These are phyloP conservation scores for Colletotrichum spaethianum DNA, from an alignment of 2,329 filamentous ascomycete genomes.

Conservation along the genomic window DNA sequence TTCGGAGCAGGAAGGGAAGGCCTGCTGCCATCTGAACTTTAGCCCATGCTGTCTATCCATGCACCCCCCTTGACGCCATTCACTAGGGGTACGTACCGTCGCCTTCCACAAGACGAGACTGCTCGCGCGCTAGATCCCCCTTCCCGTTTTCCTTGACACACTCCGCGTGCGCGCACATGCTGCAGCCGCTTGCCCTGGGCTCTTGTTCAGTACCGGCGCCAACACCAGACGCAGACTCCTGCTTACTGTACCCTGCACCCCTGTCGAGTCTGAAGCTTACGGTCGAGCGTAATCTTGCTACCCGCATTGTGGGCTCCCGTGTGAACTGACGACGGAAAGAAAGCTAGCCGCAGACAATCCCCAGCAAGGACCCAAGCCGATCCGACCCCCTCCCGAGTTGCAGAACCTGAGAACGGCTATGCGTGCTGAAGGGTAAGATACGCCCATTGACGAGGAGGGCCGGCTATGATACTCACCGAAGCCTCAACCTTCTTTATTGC, in stretches of 20 bases:
- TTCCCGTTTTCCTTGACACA: conserved; percentile 32
- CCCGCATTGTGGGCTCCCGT: conserved; percentile 41
- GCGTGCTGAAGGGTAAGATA: conserved; percentile 20
- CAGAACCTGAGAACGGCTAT: conserved; percentile 32
- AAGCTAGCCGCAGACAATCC: conserved; percentile 42
- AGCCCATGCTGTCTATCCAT: conserved; percentile 28
- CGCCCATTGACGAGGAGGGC: background rate
- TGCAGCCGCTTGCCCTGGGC: conserved; percentile 12
- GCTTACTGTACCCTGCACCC: conserved; percentile 32
- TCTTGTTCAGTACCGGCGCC: background rate
- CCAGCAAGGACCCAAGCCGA: conserved; percentile 40
- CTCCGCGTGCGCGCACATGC: conserved; percentile 16
- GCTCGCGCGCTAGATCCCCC: conserved; percentile 31
- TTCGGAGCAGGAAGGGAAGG: conserved; percentile 23
- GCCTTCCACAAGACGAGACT: conserved; percentile 10
- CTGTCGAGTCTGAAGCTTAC: conserved; percentile 40
- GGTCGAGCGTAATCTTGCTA: conserved; percentile 41
- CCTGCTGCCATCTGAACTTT: conserved; percentile 42
- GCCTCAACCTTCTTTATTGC: conserved; percentile 41
- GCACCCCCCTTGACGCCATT: conserved; percentile 26
- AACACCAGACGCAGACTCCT: conserved; percentile 14
- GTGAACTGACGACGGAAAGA: conserved; percentile 43
- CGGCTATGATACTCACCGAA: conserved; percentile 8
- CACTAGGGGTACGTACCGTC: background rate
- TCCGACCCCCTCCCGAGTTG: conserved; percentile 36